Base-by-base conservation (phyloP, 2,329 filamentous ascomycete genomes). In the Capronia coronata region DNA sequence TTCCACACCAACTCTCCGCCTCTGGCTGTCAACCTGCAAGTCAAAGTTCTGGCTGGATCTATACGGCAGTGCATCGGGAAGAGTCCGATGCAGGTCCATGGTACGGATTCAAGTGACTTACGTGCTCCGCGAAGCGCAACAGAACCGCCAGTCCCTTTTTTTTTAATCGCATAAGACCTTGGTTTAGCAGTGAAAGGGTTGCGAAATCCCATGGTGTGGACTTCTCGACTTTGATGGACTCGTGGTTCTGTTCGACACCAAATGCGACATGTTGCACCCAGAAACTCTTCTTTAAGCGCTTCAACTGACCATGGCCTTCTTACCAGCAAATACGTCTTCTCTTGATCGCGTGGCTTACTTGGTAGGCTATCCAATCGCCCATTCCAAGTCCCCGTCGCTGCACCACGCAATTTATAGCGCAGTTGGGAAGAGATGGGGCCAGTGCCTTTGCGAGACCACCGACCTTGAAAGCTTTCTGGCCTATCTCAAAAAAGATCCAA, bases 321-420 rank as follows among this genome's bases (percentile, higher is more conserved):
- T 25, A 43, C 16, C 30, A 29, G 55, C 54, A 51, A 48, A 52
- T 23, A 56, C 54, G 11, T 54, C 55, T 6, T 61, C 73, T 51
- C 60, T 71, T 16, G 72, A 77, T 55, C 67, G 71, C 19, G 70
- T 75, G 56, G 75, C 75, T 54, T 79, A 78, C 57, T 71, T 79
- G 18, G 78, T 79, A 53, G 76, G 77, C 48, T 72, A 77, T 61
- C 76, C 73, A 4, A 76, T 80, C 39, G 69, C 75, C 30, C 77
- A 80, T 59, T 79, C 76, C 4, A 69, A 77, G 59, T 78, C 75
- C 1, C 77, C 77, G 5, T 64, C 75, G 2, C 65, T 80, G 8
- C 77, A 79, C 61, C 68, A 74, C 50, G 77, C 75, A 2, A 68
- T 79, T 51, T 80, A 75, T 64, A 65, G 73, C 35, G 62, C 63